A percentile compares a stretch with the other conserved stretches of the same genome.
Evolutionary conservation across 129 eudicot species (phyloP).

Genomic region (Glebionis coronaria): DNA sequence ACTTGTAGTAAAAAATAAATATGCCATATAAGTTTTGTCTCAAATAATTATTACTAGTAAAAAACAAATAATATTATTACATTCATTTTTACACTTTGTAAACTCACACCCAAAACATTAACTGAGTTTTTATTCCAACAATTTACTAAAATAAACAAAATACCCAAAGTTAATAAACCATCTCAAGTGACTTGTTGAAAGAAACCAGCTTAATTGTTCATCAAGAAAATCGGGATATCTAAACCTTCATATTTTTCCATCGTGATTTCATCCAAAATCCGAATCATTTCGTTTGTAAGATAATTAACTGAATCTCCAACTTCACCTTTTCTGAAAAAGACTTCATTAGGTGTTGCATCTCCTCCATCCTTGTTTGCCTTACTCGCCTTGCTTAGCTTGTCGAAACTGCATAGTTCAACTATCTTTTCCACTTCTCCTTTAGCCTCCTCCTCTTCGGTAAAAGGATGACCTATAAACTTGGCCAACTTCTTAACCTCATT

Average conservation of each 20-base stretch:
- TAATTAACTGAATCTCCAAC: slow-evolving; percentile 22
- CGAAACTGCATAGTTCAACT: slow-evolving; percentile 24
- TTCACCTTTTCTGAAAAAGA: slow-evolving; percentile 22
- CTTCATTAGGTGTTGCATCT: neutral
- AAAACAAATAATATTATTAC: no score
- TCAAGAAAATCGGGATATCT: no score
- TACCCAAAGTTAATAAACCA: no score
- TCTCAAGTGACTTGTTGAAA: neutral
- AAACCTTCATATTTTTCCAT: slow-evolving; percentile 19
- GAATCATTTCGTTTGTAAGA: slow-evolving; percentile 20
- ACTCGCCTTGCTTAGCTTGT: slow-evolving; percentile 8
- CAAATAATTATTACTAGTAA: no score
- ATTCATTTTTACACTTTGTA: no score
- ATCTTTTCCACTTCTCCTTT: slow-evolving; percentile 12
- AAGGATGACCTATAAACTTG: slow-evolving; percentile 28
- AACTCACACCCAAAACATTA: no score
- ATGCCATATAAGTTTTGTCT: no score
- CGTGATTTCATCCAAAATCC: slow-evolving; percentile 19
- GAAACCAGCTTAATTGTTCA: no score
- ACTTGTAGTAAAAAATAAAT: no score
- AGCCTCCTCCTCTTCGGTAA: slow-evolving; percentile 23
- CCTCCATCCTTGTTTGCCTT: no score
- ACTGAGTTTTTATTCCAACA: no score
- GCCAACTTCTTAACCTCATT: slow-evolving; percentile 26
- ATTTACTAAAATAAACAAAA: no score